Percentiles rank a stretch among this genome's conserved stretches.
phyloP scores from a whole-genome alignment of 202 grass and related monocot species.

The Digitaria exilis region DNA sequence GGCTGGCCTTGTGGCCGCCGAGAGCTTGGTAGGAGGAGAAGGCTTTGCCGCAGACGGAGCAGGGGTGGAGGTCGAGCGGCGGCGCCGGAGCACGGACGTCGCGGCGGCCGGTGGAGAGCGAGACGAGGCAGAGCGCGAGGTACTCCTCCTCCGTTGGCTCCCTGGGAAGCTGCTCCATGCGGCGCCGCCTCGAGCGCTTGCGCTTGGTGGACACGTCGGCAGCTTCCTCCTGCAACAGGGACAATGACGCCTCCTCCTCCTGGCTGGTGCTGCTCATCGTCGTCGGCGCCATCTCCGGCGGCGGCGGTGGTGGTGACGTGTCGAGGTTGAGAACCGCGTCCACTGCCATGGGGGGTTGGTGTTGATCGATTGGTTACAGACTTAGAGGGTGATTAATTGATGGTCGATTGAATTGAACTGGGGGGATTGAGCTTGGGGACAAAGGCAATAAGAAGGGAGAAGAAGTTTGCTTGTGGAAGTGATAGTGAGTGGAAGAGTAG shows the following conservation, averaged over 20 bases:
- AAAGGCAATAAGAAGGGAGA: not conserved
- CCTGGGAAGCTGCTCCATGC: not conserved
- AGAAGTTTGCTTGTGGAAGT: not conserved
- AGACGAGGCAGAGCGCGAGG: slow-evolving; percentile 75
- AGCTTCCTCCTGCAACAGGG: not conserved
- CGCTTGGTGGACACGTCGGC: slow-evolving; percentile 43
- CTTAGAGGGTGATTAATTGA: no score
- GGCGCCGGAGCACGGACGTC: not conserved
- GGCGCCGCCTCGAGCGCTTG: slow-evolving; percentile 54
- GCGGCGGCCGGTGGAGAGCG: slow-evolving; percentile 57
- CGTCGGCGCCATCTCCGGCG: not conserved
- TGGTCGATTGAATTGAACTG: no score
- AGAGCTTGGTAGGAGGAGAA: slow-evolving; percentile 91
- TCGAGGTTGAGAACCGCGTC: no score
- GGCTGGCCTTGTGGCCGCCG: slow-evolving; percentile 95
- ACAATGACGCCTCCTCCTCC: not conserved
- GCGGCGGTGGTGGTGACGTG: no score
- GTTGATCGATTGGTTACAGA: no score
- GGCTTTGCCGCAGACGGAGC: slow-evolving; percentile 84
- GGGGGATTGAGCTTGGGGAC: not conserved
- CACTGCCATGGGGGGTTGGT: no score
- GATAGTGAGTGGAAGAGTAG: slow-evolving; percentile 26
- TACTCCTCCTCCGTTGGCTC: slow-evolving; percentile 67
- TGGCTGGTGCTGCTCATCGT: not conserved
- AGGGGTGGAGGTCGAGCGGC: slow-evolving; percentile 44